A percentile compares a stretch with the other conserved stretches of the same genome.
These are phyloP conservation scores for Venturia oleaginea DNA, from an alignment of 2,329 filamentous ascomycete species.

Conservation along the genomic window DNA sequence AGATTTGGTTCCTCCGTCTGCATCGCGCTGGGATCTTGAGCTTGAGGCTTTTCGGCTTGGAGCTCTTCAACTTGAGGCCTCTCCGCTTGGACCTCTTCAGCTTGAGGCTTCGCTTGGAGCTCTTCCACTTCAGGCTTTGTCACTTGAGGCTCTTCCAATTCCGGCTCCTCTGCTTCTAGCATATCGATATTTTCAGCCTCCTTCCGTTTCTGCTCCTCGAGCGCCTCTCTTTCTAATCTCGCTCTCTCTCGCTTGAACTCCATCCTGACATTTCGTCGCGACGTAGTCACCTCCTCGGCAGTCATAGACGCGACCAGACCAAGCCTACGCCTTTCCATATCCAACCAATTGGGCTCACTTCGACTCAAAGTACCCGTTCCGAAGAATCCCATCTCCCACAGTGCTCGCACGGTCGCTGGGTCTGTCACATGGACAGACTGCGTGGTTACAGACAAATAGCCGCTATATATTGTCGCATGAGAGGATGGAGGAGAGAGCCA, in stretches of 20 bases:
- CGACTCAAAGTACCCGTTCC: slow-evolving; percentile 89
- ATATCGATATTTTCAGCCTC: slow-evolving; percentile 32
- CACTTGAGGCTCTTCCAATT: background rate
- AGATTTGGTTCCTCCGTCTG: background rate
- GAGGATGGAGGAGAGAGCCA: slow-evolving; percentile 54
- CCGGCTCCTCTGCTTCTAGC: background rate
- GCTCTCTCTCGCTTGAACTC: slow-evolving; percentile 87
- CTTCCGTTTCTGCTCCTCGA: slow-evolving; percentile 59
- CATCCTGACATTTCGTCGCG: slow-evolving; percentile 69
- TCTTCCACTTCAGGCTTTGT: background rate
- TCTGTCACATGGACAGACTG: slow-evolving; percentile 79
- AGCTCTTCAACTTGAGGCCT: background rate
- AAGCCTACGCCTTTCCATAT: slow-evolving; percentile 65
- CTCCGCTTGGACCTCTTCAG: background rate
- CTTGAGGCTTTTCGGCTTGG: background rate
- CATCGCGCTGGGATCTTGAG: background rate
- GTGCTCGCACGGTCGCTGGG: slow-evolving; percentile 60
- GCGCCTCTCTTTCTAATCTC: slow-evolving; percentile 73
- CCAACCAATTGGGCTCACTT: slow-evolving; percentile 90
- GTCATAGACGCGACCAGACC: slow-evolving; percentile 58
- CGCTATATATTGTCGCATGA: slow-evolving; percentile 59
- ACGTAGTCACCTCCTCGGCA: slow-evolving; percentile 71
- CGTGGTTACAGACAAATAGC: slow-evolving; percentile 72
- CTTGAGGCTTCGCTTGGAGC: background rate
- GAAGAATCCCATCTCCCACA: slow-evolving; percentile 98